phyloP scores from a whole-genome alignment of 1,139 yeast species.

The Ogataea hybrid region DNA sequence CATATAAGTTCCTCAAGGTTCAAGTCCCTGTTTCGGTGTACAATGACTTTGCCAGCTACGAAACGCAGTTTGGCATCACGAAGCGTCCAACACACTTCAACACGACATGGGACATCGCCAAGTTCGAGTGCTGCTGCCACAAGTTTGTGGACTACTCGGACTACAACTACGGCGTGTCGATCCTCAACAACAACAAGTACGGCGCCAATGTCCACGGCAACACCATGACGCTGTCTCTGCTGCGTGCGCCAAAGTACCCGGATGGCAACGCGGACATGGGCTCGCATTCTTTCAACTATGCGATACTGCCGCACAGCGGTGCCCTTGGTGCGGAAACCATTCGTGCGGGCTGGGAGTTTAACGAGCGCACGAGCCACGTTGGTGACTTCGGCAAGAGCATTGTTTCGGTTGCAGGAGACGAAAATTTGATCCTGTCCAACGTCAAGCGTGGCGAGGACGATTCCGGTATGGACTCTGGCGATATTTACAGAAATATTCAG shows the following conservation, averaged over 20 bases:
- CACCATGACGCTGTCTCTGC: slow-evolving; percentile 73
- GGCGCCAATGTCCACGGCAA: slow-evolving; percentile 94
- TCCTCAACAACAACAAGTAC: slow-evolving; percentile 82
- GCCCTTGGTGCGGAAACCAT: slow-evolving; percentile 62
- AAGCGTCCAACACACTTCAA: slow-evolving; percentile 92
- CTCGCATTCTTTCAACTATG: slow-evolving; percentile 75
- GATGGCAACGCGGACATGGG: slow-evolving; percentile 96
- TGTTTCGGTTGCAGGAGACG: slow-evolving; percentile 42
- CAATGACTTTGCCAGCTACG: slow-evolving; percentile 77
- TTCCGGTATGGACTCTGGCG: slow-evolving; percentile 31
- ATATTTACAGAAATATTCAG: slow-evolving; percentile 33
- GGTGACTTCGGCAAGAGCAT: slow-evolving; percentile 23
- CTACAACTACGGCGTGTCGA: slow-evolving; percentile 80
- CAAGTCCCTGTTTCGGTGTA: slow-evolving; percentile 89
- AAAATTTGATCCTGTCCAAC: slow-evolving; percentile 66
- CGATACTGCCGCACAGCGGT: slow-evolving; percentile 79
- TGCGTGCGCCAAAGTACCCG: slow-evolving; percentile 88
- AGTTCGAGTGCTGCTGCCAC: slow-evolving; percentile 94
- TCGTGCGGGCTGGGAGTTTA: slow-evolving; percentile 75
- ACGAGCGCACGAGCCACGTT: slow-evolving; percentile 41
- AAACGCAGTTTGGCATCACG: slow-evolving; percentile 90
- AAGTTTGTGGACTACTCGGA: slow-evolving; percentile 92
- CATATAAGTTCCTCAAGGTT: slow-evolving; percentile 84
- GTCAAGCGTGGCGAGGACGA: slow-evolving; percentile 91
- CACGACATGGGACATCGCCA: slow-evolving; percentile 94